phyloP scores from a whole-genome alignment of 352 stramenopile species.

The Globisporangium nunn region DNA sequence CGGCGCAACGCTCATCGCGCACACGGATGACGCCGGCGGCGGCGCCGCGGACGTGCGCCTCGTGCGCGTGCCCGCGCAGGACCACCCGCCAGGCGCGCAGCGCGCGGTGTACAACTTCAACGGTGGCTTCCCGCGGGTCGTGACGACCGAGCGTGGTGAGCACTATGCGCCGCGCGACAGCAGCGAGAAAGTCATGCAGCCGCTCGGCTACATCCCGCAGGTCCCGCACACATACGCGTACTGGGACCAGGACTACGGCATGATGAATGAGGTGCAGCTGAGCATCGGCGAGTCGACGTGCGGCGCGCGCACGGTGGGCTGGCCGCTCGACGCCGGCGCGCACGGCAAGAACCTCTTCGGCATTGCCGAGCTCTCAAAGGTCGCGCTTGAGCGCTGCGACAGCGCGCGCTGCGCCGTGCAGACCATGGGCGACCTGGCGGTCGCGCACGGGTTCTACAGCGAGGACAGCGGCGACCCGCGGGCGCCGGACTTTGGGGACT shows the following conservation, averaged over 20 bases:
- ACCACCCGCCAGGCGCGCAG: constrained; percentile 32
- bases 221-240: constrained; percentile 90
- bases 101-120: constrained; percentile 68
- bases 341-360: constrained; percentile 86
- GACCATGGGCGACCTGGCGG: constrained; percentile 90
- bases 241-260: constrained; percentile 91
- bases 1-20: constrained; percentile 83
- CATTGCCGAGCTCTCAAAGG: constrained; percentile 86
- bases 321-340: constrained; percentile 32
- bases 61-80: constrained; percentile 83
- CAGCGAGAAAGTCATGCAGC: constrained; percentile 27
- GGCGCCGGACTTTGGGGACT: constrained; percentile 55
- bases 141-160: constrained; percentile 56
- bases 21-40: constrained; percentile 80
- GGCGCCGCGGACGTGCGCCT: constrained; percentile 86
- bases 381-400: constrained; percentile 87
- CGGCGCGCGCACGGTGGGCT: constrained; percentile 72
- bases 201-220: constrained; percentile 87
- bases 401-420: constrained; percentile 74
- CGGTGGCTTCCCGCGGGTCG: constrained; percentile 65
- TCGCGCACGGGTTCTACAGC: constrained; percentile 92
- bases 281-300: constrained; percentile 94
- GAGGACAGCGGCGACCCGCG: constrained; percentile 72
- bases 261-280: constrained; percentile 94
- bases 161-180: constrained; percentile 42